Base-by-base conservation (phyloP, 106 monocot species). In the Phalaenopsis equestris region DNA sequence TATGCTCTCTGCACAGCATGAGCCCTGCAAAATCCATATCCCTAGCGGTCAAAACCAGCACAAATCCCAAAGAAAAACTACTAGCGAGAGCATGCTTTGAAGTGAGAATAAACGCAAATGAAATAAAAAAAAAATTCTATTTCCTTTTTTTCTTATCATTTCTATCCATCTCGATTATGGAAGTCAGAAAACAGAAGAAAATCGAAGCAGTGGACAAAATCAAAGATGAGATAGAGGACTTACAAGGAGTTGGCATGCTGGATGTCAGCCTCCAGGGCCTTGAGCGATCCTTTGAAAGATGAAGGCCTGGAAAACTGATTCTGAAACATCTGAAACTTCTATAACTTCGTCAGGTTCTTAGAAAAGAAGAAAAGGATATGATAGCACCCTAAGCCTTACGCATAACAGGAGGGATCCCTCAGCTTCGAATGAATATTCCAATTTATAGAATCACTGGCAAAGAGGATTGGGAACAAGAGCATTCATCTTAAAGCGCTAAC, bases 231-330 rank as follows among this genome's bases (percentile, higher is more conserved):
- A 57, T 58, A 39, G 77, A 72, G 36, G 18, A 55, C 61, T 90
- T 92, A 92, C 92, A 92, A 82, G 81, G 89, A 84, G 74, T 92
- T 92, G 79, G 92, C 92, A 88, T 92, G 92, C 47, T 92, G 85
- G 21, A 92, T 88, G 78, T 92, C 92, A 83, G 86, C 89, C 80
- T 92, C 90, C 11, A 92, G 82, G 42, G 90, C 80, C 55, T 92
- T 90, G 75, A 92, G 82, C 72, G 87, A 90, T 10, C 90, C 92
- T 83, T 80, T 90, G 76, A 90, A 79, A 79, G 87, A 84, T 41
- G 90, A 80, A 24, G 91, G 78, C 72, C 84, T 80, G 8, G 78
- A 65, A 46, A 83, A 56, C 77, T 89, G 91, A 18, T 83, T 83
- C 56, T 90, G 89, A 56, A 86, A 90, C 92, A 92, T 92, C 74